Percentiles rank a stretch among this genome's conserved stretches.
These are phyloP conservation scores for Polychytrium aggregatum DNA, from an alignment of 192 early-diverging fungal genomes.

Conservation along the genomic window DNA sequence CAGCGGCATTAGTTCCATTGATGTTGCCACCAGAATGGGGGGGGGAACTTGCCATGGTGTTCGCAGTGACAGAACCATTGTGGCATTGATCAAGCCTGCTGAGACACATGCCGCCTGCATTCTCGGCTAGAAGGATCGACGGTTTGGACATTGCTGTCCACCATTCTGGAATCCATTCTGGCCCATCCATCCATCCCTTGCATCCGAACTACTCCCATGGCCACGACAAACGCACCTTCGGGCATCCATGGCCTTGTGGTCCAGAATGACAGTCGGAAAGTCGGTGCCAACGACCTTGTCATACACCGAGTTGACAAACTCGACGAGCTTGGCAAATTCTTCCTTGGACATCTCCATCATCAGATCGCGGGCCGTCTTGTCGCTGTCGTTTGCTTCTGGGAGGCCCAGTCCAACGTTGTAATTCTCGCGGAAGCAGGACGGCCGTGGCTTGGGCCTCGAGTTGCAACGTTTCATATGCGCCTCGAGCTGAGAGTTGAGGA, in stretches of 20 bases:
- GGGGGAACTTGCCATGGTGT: no score
- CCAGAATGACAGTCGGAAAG: constrained; percentile 6
- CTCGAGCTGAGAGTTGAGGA: constrained; percentile 39
- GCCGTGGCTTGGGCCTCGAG: constrained; percentile 40
- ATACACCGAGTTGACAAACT: constrained; percentile 5
- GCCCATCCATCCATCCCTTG: no score
- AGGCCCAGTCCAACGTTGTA: constrained; percentile 31
- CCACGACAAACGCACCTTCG: constrained; percentile 4
- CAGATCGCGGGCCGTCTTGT: constrained; percentile 2
- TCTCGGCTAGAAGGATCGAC: no score
- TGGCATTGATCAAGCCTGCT: no score
- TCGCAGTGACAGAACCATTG: no score
- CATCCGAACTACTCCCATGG: no score
- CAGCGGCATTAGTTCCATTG: no score
- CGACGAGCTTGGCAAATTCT: constrained; percentile 9
- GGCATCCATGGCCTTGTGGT: constrained; percentile 18
- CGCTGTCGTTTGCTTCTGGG: constrained; percentile 4
- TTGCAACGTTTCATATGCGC: constrained; percentile 56
- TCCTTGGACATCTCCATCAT: constrained; percentile 2
- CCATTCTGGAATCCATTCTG: no score
- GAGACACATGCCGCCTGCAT: no score
- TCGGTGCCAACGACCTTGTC: constrained; percentile 7
- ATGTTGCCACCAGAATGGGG: no score
- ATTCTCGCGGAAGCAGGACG: constrained; percentile 23
- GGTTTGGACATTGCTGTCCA: no score